These are phyloP conservation scores for Asterochloris sp. DNA, from an alignment of 139 green algal genomes.

Conservation along the genomic window DNA sequence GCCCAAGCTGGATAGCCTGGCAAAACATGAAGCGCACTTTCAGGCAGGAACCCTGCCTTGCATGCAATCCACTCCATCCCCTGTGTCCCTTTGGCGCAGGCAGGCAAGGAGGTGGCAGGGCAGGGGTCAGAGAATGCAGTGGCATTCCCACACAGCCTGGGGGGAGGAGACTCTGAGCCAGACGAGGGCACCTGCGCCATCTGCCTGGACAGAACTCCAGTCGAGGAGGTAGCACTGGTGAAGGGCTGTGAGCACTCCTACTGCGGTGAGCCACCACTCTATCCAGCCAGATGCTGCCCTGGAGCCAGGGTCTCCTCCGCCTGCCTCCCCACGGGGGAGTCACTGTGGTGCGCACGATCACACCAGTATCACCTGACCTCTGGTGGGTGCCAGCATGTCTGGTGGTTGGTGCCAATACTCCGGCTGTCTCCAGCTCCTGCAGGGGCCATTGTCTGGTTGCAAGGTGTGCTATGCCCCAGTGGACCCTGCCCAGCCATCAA, in stretches of 20 bases:
- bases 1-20: too few relatives aligned
- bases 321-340: background rate
- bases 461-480: too few relatives aligned
- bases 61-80: too few relatives aligned
- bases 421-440: too few relatives aligned
- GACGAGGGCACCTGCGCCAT: slow-evolving; percentile 75
- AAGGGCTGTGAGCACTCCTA: slow-evolving; percentile 86
- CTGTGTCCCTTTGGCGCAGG: too few relatives aligned
- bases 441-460: too few relatives aligned
- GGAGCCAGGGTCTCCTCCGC: background rate
- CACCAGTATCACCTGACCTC: too few relatives aligned
- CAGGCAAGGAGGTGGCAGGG: background rate
- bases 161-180: background rate
- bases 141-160: background rate
- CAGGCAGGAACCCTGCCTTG: too few relatives aligned
- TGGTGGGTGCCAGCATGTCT: background rate
- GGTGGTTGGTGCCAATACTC: slow-evolving; percentile 10
- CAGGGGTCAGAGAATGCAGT: background rate
- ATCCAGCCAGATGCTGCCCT: background rate
- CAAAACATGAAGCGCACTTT: too few relatives aligned
- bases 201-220: slow-evolving; percentile 61
- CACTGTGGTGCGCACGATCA: too few relatives aligned
- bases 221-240: slow-evolving; percentile 59
- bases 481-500: too few relatives aligned
- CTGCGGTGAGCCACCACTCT: slow-evolving; percentile 46